Percentiles rank a stretch among this genome's conserved stretches.
Conservation (phyloP, 148 eudicot genomes). For the Vaccinium macrocarpon region DNA sequence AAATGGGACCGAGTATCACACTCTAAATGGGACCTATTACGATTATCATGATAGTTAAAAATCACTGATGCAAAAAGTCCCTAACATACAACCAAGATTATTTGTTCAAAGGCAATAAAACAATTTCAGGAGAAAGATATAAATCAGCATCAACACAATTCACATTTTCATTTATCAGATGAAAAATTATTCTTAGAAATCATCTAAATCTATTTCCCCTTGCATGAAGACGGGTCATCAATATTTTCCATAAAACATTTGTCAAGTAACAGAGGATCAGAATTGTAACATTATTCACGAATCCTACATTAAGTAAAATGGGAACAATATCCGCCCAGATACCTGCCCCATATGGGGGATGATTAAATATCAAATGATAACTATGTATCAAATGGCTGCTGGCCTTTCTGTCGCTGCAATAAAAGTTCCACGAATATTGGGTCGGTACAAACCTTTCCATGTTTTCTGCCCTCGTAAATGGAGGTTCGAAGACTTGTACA, state of each 20-base stretch:
- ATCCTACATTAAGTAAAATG: neutral
- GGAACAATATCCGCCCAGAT: neutral
- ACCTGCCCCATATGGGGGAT: neutral
- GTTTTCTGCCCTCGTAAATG: neutral
- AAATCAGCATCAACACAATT: neutral
- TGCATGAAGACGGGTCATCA: neutral
- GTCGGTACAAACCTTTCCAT: conserved; percentile 11
- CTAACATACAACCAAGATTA: neutral
- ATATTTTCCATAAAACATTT: neutral
- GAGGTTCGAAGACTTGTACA: conserved; percentile 50
- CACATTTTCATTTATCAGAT: neutral
- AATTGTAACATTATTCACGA: neutral
- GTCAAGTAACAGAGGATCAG: neutral
- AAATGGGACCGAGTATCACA: neutral
- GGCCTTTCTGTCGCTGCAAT: conserved; percentile 75
- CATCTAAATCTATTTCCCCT: neutral
- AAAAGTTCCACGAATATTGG: conserved; percentile 45
- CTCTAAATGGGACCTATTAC: neutral
- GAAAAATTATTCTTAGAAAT: neutral
- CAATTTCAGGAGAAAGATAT: neutral
- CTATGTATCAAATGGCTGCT: conserved; percentile 47
- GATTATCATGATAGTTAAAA: no score
- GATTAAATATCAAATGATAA: neutral
- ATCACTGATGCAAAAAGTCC: neutral
- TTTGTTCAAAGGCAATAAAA: neutral